Evolutionary conservation across 2,329 filamentous ascomycete species (phyloP).

Genomic region (Achaetomium macrosporum): DNA sequence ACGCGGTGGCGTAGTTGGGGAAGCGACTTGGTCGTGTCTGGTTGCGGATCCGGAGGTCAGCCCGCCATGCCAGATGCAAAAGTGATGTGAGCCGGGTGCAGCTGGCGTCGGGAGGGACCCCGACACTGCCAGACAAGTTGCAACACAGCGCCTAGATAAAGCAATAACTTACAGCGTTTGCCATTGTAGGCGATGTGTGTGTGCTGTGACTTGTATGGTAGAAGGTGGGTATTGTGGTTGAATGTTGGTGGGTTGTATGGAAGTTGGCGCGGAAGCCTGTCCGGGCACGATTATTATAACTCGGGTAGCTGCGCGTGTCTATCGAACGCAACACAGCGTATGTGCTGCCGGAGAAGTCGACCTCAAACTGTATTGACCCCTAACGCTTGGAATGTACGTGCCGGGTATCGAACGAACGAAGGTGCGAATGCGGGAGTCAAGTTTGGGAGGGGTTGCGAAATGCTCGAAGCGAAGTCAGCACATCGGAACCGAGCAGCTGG

Average conservation of each 20-base stretch:
- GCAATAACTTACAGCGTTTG: conserved; percentile 1
- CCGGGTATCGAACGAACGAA: neutral
- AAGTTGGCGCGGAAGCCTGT: conserved; percentile 5
- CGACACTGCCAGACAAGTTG: neutral
- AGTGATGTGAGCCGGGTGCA: neutral
- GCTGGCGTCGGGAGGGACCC: neutral
- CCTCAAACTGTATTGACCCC: neutral
- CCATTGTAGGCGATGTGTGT: conserved; percentile 5
- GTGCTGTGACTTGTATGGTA: neutral
- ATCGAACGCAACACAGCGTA: neutral
- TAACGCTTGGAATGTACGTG: neutral
- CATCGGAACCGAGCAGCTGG: conserved; percentile 8
- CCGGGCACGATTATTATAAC: conserved; percentile 1
- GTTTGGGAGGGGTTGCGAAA: neutral
- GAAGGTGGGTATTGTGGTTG: neutral
- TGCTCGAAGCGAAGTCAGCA: conserved; percentile 15
- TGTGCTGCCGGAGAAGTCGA: neutral
- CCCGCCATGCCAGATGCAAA: neutral
- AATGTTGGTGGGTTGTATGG: neutral
- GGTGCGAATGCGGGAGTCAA: neutral
- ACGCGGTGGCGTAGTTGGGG: conserved; percentile 29
- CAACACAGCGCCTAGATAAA: neutral
- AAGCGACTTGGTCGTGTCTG: conserved; percentile 37
- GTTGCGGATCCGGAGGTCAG: neutral
- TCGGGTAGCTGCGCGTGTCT: neutral